Evolutionary conservation across 179 eudicot genomes (phyloP).

Genomic region (Heliamphora pulchella): DNA sequence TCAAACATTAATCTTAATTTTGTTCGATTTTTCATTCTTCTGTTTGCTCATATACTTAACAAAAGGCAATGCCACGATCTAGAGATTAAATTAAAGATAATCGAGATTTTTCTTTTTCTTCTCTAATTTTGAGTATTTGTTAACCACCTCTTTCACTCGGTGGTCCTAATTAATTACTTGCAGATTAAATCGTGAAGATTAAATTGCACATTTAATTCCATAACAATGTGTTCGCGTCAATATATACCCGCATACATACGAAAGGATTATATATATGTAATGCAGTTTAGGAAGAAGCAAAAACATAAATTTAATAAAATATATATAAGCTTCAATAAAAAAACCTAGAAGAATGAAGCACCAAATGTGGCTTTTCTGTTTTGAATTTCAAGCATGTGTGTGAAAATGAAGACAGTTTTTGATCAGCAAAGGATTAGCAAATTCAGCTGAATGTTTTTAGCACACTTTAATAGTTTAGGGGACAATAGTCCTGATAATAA

Average conservation of each 20-base stretch:
- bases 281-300: neutral
- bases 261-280: too few species aligned
- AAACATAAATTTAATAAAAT: neutral
- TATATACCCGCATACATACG: too few species aligned
- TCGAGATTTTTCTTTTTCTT: too few species aligned
- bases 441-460: neutral
- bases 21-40: too few species aligned
- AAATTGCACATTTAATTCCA: neutral
- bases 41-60: too few species aligned
- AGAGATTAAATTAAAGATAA: too few species aligned
- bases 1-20: too few species aligned
- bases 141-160: too few species aligned
- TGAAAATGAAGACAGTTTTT: neutral
- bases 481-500: constrained; percentile 3
- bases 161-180: too few species aligned
- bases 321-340: neutral
- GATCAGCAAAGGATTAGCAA: neutral
- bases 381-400: constrained; percentile 7
- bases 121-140: too few species aligned
- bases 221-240: neutral
- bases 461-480: too few species aligned
- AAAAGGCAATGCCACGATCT: too few species aligned
- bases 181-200: neutral
- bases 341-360: neutral
- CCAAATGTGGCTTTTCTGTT: neutral